A percentile compares a stretch with the other conserved stretches of the same genome.
Evolutionary conservation across 177 flowering plant genomes (phyloP).

Genomic region (Vitis hybrid): DNA sequence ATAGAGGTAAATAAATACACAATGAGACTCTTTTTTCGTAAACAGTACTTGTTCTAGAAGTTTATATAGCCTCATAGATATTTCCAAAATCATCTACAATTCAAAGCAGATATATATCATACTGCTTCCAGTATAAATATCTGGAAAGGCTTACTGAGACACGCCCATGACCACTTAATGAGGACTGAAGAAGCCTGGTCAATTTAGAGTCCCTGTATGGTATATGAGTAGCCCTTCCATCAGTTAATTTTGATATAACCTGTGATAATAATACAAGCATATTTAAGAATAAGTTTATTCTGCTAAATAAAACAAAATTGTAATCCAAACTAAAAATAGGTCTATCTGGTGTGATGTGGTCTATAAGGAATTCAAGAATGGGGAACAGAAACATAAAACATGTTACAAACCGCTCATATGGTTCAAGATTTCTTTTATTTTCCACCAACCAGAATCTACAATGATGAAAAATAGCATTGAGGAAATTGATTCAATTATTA

Average conservation of each 20-base stretch:
- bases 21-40: not conserved
- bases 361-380: too few species aligned
- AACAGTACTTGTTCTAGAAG: not conserved
- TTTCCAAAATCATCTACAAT: not conserved
- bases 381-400: too few species aligned
- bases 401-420: too few species aligned
- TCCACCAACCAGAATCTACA: too few species aligned
- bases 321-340: too few species aligned
- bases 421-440: too few species aligned
- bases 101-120: not conserved
- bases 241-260: slow-evolving; percentile 96
- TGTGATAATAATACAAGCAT: slow-evolving; percentile 23
- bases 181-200: slow-evolving; percentile 93
- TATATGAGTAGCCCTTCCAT: slow-evolving; percentile 81
- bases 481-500: too few species aligned
- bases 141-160: slow-evolving; percentile 72
- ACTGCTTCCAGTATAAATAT: not conserved
- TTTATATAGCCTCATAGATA: not conserved
- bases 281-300: not conserved
- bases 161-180: slow-evolving; percentile 96
- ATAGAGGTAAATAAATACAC: not conserved
- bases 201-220: slow-evolving; percentile 97
- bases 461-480: too few species aligned
- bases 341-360: too few species aligned
- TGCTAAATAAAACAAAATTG: not conserved